Conservation (phyloP, 441 rosid genomes). For the Gossypium davidsonii region DNA sequence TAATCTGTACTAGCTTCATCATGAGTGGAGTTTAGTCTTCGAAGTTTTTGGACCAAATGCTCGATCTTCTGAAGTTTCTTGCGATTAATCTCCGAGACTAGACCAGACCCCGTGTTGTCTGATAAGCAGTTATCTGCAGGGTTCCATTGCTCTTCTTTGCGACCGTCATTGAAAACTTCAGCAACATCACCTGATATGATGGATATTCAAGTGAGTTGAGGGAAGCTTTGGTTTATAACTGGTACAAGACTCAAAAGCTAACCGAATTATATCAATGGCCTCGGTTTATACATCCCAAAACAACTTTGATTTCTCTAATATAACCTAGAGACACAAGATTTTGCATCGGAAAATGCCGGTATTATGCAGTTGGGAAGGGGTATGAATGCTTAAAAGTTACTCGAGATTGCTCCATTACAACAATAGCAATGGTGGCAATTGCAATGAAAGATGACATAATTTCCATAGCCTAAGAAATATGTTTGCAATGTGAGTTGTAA, state of each 20-base stretch:
- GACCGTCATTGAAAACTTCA: slow-evolving; percentile 25
- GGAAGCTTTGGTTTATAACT: too few relatives aligned
- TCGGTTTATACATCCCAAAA: neutral
- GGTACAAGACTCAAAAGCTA: too few relatives aligned
- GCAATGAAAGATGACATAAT: neutral
- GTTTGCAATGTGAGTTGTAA: neutral
- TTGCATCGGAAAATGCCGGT: neutral
- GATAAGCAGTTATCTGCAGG: slow-evolving; percentile 32
- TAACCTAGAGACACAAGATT: neutral
- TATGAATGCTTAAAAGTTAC: neutral
- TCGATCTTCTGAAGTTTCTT: slow-evolving; percentile 76
- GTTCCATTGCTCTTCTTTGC: slow-evolving; percentile 41
- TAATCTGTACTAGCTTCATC: slow-evolving; percentile 55
- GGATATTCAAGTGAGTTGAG: slow-evolving; percentile 14
- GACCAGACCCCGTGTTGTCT: slow-evolving; percentile 26
- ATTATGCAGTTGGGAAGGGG: neutral
- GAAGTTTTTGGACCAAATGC: slow-evolving; percentile 73
- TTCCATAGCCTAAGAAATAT: neutral
- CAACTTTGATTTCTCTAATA: neutral
- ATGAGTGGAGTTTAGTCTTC: slow-evolving; percentile 74
- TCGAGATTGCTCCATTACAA: neutral
- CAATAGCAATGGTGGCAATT: neutral
- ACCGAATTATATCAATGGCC: neutral
- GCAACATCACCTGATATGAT: slow-evolving; percentile 32
- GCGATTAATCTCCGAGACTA: slow-evolving; percentile 53